Evolutionary conservation across 495 filamentous ascomycete species (phyloP), one percentile per base, ranked within the genome.

Genomic region (Penicillium psychrofluorescens): DNA sequence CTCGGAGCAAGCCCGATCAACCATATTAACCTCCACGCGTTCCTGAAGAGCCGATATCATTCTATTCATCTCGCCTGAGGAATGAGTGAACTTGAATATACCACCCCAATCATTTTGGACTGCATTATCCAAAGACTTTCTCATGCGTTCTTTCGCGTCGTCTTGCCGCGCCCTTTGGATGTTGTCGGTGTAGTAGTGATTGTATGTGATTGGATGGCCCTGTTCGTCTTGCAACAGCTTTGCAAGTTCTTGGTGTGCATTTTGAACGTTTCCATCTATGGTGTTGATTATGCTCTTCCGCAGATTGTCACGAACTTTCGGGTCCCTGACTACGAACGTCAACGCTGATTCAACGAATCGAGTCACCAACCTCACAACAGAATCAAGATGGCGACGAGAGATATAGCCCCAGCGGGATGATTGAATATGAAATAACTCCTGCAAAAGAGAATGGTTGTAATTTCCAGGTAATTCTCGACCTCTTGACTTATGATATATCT

Each of bases 161-260:
- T 61, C 54, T 10, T 51, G n/a, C 7, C 63, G 51, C 1, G 52
- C 52, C n/a, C 65, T 63, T n/a, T 62, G 47, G 35, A 74, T 56
- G 1, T 57, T 70, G 29, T 70, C 58, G 0, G 59, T 71, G 40
- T 69, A 76, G 29, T 70, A 70, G 36, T 70, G 67, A 38, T 73
- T 74, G 47, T 75, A 75, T 1, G 69, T 76, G 27, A 72, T 66
- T 0, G 67, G 68, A 35, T 63, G 58, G 8, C 54, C 56, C 36
- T 59, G 43, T 16, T 69, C 64, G 38, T 76, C 76, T 12, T 61
- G 46, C 6, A 79, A 53, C 6, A 78, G 48, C 32, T 53, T 54
- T 11, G 46, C 52, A 9, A 80, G 53, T 47, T 76, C 59, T 1
- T 45, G 29, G 8, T 51, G 45, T 7, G 67, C 48, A 0, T 22